Evolutionary conservation across 148 eudicot genomes (phyloP).

Genomic region (Persicaria tinctoria): DNA sequence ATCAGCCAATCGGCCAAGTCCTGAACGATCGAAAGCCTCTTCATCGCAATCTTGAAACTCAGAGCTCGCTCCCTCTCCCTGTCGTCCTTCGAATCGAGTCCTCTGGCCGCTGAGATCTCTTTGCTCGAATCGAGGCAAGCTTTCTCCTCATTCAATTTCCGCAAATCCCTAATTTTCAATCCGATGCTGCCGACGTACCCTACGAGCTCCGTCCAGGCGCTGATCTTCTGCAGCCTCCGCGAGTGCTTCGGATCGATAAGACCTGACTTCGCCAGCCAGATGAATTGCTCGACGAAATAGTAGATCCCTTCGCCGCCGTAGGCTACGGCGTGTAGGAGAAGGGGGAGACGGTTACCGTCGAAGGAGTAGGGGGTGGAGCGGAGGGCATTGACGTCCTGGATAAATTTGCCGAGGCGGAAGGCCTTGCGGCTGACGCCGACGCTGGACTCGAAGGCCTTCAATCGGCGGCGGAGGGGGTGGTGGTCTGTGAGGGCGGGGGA

Average conservation of each 20-base stretch:
- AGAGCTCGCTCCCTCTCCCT: conserved; percentile 31
- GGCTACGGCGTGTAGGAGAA: conserved; percentile 38
- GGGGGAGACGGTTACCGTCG: not conserved
- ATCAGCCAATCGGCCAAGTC: conserved; percentile 86
- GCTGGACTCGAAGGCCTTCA: conserved; percentile 67
- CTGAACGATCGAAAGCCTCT: conserved; percentile 68
- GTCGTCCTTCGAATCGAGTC: conserved; percentile 29
- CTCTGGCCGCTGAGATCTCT: conserved; percentile 35
- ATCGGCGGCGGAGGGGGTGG: conserved; percentile 32
- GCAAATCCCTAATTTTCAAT: conserved; percentile 62
- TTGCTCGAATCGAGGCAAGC: conserved; percentile 34
- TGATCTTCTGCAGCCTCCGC: conserved; percentile 31
- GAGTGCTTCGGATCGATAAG: conserved; percentile 36
- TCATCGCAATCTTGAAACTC: conserved; percentile 61
- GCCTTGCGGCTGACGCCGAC: conserved; percentile 89
- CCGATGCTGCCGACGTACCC: conserved; percentile 72
- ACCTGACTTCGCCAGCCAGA: conserved; percentile 81
- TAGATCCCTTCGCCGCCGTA: conserved; percentile 91
- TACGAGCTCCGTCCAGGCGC: conserved; percentile 84
- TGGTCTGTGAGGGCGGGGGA: conserved; percentile 40
- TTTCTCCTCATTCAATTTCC: conserved; percentile 37
- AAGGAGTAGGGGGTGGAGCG: conserved; percentile 20
- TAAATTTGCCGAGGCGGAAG: conserved; percentile 84
- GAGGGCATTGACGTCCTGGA: conserved; percentile 70
- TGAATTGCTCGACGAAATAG: conserved; percentile 74